Evolutionary conservation across 805 yeast species (phyloP).

Genomic region (Candida dendrica): DNA sequence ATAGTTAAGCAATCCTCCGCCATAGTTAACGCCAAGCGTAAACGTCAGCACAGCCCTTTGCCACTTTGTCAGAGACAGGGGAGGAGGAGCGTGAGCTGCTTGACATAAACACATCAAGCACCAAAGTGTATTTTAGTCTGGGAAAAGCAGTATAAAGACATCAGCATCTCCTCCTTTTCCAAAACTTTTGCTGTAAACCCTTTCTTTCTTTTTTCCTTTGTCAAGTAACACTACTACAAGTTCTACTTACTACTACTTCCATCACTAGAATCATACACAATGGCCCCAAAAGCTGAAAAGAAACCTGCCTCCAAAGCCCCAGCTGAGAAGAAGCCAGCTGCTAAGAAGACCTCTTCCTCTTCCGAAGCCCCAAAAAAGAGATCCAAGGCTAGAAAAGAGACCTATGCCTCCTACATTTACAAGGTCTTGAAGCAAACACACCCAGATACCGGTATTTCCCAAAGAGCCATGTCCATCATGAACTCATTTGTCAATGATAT

Average conservation of each 20-base stretch:
- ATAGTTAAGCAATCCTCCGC: background rate
- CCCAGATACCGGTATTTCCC: constrained; percentile 99
- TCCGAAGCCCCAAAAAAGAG: constrained; percentile 82
- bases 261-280: constrained; percentile 25
- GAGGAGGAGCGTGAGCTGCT: no score
- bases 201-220: background rate
- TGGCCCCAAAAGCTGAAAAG: constrained; percentile 62
- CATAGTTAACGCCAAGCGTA: no score
- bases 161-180: background rate
- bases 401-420: constrained; percentile 96
- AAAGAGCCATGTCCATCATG: constrained; percentile 97
- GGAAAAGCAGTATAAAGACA: no score
- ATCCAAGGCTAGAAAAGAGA: constrained; percentile 93
- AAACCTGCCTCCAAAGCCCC: constrained; percentile 93
- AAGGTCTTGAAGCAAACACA: constrained; percentile 98
- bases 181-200: background rate
- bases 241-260: no score
- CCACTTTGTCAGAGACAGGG: no score
- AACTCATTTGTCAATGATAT: constrained; percentile 97
- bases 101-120: no score
- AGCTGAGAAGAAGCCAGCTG: constrained; percentile 93
- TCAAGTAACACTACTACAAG: no score
- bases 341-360: constrained; percentile 74
- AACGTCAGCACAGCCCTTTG: no score
- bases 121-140: no score